phyloP scores from a whole-genome alignment of 1,284 basidiomycete species.

The Irpex sp. region DNA sequence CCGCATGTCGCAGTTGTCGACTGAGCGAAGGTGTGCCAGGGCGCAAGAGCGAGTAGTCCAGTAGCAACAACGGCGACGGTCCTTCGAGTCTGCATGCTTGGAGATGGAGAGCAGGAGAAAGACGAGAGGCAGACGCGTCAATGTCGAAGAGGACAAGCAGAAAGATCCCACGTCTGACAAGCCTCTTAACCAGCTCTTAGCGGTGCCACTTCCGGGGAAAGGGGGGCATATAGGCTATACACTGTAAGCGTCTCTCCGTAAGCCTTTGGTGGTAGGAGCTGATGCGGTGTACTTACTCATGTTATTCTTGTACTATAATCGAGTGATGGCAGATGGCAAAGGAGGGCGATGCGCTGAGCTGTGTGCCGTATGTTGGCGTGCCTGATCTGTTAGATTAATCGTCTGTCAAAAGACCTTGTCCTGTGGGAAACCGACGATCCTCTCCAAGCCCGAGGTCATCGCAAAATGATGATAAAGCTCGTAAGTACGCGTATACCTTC shows the following conservation, averaged over 20 bases:
- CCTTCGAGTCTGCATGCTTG: not conserved
- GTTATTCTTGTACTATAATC: no score
- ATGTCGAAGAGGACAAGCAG: not conserved
- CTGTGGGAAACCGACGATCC: not conserved
- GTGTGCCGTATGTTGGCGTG: not conserved
- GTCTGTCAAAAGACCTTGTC: not conserved
- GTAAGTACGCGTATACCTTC: no score
- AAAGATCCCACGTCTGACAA: no score
- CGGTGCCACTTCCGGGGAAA: no score
- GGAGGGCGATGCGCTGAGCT: no score
- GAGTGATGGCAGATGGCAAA: no score
- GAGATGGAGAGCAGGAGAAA: not conserved
- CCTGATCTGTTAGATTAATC: not conserved
- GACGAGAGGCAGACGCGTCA: not conserved
- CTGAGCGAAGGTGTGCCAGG: conserved; percentile 3
- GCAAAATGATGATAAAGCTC: not conserved
- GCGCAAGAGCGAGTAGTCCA: not conserved
- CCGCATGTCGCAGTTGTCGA: conserved; percentile 1
- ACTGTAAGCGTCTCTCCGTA: no score
- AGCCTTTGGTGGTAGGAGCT: no score
- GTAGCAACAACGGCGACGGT: not conserved
- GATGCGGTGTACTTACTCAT: no score
- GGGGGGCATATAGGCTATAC: no score
- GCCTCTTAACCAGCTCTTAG: no score
- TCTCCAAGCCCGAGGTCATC: not conserved